Percentiles rank a stretch among this genome's conserved stretches.
Evolutionary conservation across 164 flowering plant species (phyloP).

Genomic region (Kingdonia uniflora): DNA sequence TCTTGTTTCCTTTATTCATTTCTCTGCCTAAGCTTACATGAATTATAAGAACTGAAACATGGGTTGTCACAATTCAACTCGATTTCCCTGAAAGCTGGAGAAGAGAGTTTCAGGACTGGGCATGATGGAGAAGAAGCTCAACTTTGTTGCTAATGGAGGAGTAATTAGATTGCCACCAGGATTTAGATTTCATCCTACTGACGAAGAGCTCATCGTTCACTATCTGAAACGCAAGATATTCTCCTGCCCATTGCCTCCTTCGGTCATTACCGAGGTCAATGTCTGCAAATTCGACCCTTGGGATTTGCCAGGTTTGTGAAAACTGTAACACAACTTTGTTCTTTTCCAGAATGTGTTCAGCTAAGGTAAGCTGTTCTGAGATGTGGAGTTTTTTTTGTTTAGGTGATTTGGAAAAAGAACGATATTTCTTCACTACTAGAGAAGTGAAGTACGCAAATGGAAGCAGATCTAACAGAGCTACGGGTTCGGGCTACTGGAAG

Average conservation of each 20-base stretch:
- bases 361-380: neutral
- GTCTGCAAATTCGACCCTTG: constrained; percentile 56
- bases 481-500: constrained; percentile 64
- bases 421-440: constrained; percentile 54
- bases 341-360: neutral
- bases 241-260: constrained; percentile 58
- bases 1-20: neutral
- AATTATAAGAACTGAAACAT: neutral
- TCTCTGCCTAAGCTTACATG: neutral
- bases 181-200: constrained; percentile 75
- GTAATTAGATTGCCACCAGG: constrained; percentile 63
- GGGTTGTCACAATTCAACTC: neutral
- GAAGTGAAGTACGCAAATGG: constrained; percentile 39
- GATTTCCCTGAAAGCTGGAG: too few relatives aligned
- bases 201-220: constrained; percentile 66
- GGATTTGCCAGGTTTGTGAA: constrained; percentile 60
- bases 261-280: constrained; percentile 58
- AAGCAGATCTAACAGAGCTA: constrained; percentile 30
- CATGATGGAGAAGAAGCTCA: constrained; percentile 44
- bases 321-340: neutral
- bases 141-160: constrained; percentile 46
- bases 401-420: constrained; percentile 49
- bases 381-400: constrained; percentile 1
- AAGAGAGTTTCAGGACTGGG: neutral
- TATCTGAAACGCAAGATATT: constrained; percentile 51